phyloP scores from a whole-genome alignment of 306 rosid species.

The Castanea sativa region DNA sequence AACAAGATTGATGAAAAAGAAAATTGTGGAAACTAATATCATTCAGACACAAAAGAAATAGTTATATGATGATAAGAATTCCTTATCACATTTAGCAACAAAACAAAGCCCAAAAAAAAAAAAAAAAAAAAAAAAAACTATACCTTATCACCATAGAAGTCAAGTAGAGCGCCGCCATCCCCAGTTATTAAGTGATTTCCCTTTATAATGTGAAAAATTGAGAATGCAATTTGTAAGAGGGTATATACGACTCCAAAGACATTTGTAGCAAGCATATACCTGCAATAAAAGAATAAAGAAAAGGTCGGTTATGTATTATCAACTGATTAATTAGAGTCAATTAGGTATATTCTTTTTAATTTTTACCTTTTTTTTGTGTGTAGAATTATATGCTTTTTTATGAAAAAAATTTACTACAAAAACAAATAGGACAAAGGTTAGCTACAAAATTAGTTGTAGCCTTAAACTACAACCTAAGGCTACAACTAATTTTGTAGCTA shows the following conservation, averaged over 20 bases:
- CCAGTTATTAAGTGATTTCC: conserved; percentile 29
- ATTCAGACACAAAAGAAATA: neutral
- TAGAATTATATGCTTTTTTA: no score
- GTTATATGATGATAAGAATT: neutral
- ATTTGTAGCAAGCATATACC: conserved; percentile 58
- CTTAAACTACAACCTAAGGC: no score
- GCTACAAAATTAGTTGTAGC: no score
- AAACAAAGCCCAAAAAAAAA: no score
- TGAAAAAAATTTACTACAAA: no score
- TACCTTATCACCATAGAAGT: conserved; percentile 77
- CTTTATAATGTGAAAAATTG: conserved; percentile 29
- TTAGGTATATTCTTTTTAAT: no score
- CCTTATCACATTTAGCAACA: conserved; percentile 45
- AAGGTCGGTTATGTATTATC: no score
- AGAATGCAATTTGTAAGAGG: conserved; percentile 46
- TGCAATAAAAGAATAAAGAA: neutral
- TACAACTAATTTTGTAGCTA: no score
- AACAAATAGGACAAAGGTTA: no score
- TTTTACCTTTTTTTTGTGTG: no score
- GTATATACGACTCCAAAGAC: conserved; percentile 41
- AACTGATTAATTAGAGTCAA: no score
- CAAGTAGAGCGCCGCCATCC: conserved; percentile 28
- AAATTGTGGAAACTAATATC: neutral
- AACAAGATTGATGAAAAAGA: neutral
- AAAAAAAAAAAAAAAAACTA: no score